These are phyloP conservation scores for Exophiala dermatitidis DNA, from an alignment of 2,329 filamentous ascomycete genomes.

Conservation along the genomic window DNA sequence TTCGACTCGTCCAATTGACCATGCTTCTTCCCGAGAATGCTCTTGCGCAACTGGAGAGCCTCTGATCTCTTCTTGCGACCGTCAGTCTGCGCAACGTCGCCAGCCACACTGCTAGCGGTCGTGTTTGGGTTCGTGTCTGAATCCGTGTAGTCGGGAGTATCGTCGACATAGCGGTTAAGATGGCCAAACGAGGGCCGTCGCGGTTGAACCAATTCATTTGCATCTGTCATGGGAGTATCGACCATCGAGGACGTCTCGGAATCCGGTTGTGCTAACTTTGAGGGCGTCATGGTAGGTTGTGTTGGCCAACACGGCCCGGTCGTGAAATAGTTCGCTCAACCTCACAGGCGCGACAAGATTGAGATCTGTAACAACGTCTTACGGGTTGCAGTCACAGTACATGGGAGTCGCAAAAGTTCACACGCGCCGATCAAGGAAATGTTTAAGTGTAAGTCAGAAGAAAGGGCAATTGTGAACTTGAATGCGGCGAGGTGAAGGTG, in stretches of 20 bases:
- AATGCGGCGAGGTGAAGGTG: background rate
- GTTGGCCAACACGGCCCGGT: slow-evolving; percentile 17
- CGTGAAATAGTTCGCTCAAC: slow-evolving; percentile 16
- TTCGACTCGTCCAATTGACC: slow-evolving; percentile 87
- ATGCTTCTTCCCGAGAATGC: slow-evolving; percentile 91
- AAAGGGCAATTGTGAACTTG: slow-evolving; percentile 5
- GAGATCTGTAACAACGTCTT: too few relatives aligned
- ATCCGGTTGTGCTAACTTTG: slow-evolving; percentile 30
- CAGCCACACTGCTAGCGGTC: slow-evolving; percentile 74
- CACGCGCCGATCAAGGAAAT: slow-evolving; percentile 2
- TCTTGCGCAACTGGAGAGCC: slow-evolving; percentile 81
- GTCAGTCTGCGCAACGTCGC: slow-evolving; percentile 61
- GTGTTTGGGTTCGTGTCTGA: slow-evolving; percentile 61
- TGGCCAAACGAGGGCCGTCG: slow-evolving; percentile 26
- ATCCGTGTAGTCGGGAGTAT: slow-evolving; percentile 59
- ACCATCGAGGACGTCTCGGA: slow-evolving; percentile 39
- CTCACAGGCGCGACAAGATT: slow-evolving; percentile 11
- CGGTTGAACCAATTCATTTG: slow-evolving; percentile 18
- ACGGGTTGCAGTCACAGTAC: too few relatives aligned
- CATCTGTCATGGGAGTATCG: slow-evolving; percentile 44
- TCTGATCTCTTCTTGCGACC: slow-evolving; percentile 80
- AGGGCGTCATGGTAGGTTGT: slow-evolving; percentile 36
- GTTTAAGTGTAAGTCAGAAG: slow-evolving; percentile 1
- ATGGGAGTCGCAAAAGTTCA: background rate
- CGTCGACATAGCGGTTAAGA: slow-evolving; percentile 41